These are phyloP conservation scores for Chaetomium olivaceum DNA, from an alignment of 2,329 filamentous ascomycete species.

Conservation along the genomic window DNA sequence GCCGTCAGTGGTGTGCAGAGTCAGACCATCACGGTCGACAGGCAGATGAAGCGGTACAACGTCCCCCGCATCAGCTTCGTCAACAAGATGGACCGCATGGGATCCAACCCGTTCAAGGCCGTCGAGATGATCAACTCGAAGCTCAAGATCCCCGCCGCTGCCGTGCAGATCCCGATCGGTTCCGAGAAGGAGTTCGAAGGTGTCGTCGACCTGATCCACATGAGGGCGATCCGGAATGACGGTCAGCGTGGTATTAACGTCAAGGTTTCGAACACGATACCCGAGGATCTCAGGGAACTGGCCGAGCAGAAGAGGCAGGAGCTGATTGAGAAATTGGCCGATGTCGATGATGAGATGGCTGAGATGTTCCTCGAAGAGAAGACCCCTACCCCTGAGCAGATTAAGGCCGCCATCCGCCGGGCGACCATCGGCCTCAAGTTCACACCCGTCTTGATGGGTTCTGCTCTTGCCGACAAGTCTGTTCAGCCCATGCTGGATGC, in stretches of 20 bases:
- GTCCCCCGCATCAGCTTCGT: slow-evolving; percentile 93
- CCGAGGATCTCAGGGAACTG: slow-evolving; percentile 72
- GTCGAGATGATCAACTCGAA: slow-evolving; percentile 98
- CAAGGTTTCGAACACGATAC: slow-evolving; percentile 75
- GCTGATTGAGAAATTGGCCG: slow-evolving; percentile 91
- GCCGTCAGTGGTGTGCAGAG: slow-evolving; percentile 96
- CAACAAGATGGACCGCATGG: slow-evolving; percentile 99
- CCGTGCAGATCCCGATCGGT: slow-evolving; percentile 92
- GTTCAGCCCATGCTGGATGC: slow-evolving; percentile 95
- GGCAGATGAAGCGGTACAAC: slow-evolving; percentile 98
- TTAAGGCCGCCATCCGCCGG: slow-evolving; percentile 88
- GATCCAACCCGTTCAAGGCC: slow-evolving; percentile 95
- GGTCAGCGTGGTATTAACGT: slow-evolving; percentile 78
- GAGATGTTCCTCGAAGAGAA: slow-evolving; percentile 90
- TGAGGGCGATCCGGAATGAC: slow-evolving; percentile 92
- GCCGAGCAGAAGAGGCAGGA: slow-evolving; percentile 79
- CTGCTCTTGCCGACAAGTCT: slow-evolving; percentile 89
- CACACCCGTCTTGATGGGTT: slow-evolving; percentile 93
- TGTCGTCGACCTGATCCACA: slow-evolving; percentile 87
- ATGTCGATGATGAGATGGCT: slow-evolving; percentile 97
- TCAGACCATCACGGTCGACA: slow-evolving; percentile 96
- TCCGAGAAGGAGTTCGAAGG: slow-evolving; percentile 88
- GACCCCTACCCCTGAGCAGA: slow-evolving; percentile 75
- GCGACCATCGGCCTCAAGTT: slow-evolving; percentile 90
- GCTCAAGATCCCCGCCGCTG: slow-evolving; percentile 87